Evolutionary conservation across 2,329 filamentous ascomycete genomes (phyloP).

Genomic region (Cercospora sojina): DNA sequence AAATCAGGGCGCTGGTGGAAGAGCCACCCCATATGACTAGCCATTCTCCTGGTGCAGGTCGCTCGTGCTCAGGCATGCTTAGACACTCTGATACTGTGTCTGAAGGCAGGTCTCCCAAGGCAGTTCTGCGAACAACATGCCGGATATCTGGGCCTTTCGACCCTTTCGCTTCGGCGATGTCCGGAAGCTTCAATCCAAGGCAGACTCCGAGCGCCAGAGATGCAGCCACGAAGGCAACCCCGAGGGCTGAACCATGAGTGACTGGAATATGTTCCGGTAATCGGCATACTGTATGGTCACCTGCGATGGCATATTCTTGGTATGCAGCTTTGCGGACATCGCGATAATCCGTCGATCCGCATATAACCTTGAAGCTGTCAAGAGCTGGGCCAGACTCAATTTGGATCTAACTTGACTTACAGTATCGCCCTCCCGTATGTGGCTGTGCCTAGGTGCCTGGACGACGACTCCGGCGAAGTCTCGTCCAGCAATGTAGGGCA

Average conservation of each 20-base stretch:
- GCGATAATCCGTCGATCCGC: conserved; percentile 47
- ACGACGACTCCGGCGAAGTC: conserved; percentile 35
- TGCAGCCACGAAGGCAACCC: conserved; percentile 45
- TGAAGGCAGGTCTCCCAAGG: conserved; percentile 22
- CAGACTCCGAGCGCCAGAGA: conserved; percentile 47
- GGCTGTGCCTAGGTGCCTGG: conserved; percentile 41
- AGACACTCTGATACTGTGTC: conserved; percentile 37
- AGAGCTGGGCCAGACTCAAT: neutral
- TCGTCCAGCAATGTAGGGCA: conserved; percentile 37
- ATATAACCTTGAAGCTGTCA: conserved; percentile 14
- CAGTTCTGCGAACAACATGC: conserved; percentile 42
- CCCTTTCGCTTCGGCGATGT: conserved; percentile 2
- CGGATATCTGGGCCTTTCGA: conserved; percentile 22
- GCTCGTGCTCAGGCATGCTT: conserved; percentile 21
- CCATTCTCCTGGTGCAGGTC: conserved; percentile 20
- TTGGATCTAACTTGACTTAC: neutral
- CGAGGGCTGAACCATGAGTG: conserved; percentile 41
- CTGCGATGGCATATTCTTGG: conserved; percentile 46
- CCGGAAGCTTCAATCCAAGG: conserved; percentile 38
- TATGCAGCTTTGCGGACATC: conserved; percentile 46
- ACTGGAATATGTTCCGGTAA: conserved; percentile 40
- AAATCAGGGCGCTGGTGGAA: conserved; percentile 45
- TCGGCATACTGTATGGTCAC: conserved; percentile 44
- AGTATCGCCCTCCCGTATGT: conserved; percentile 19
- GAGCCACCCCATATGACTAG: conserved; percentile 46